Percentiles rank a stretch among this genome's conserved stretches.
These are phyloP conservation scores for Davidsoniella virescens DNA, from an alignment of 2,329 filamentous ascomycete genomes.

Conservation along the genomic window DNA sequence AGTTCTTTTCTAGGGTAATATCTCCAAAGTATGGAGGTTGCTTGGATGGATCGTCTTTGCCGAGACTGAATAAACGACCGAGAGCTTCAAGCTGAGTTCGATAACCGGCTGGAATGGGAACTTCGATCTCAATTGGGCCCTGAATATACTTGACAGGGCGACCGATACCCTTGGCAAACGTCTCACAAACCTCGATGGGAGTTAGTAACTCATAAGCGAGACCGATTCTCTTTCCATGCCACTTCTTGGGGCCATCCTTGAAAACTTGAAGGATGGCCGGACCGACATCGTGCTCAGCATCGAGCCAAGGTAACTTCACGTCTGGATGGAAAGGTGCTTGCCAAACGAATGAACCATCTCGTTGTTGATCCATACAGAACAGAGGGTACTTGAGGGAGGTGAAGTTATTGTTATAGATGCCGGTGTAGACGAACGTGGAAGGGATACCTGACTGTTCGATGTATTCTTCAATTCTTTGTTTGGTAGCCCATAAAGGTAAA, in stretches of 20 bases:
- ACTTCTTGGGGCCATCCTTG: constrained; percentile 78
- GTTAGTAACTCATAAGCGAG: constrained; percentile 82
- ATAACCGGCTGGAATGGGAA: constrained; percentile 77
- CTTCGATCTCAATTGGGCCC: constrained; percentile 66
- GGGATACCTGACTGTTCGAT: constrained; percentile 67
- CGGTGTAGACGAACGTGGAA: constrained; percentile 86
- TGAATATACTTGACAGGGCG: constrained; percentile 64
- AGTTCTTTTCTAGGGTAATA: constrained; percentile 38
- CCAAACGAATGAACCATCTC: constrained; percentile 80
- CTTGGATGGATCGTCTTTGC: constrained; percentile 33
- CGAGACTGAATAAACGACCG: constrained; percentile 40
- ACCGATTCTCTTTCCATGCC: constrained; percentile 64
- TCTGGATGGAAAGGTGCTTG: constrained; percentile 85
- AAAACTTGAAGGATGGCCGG: constrained; percentile 85
- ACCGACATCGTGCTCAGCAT: constrained; percentile 90
- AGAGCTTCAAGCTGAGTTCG: constrained; percentile 65
- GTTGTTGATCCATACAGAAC: constrained; percentile 83
- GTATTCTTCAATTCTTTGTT: constrained; percentile 87
- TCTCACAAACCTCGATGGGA: constrained; percentile 63
- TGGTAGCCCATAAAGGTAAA: constrained; percentile 78
- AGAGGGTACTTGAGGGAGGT: constrained; percentile 82
- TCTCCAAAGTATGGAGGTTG: constrained; percentile 51
- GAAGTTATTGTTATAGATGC: constrained; percentile 99
- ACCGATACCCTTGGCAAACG: constrained; percentile 63
- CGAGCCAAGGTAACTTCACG: constrained; percentile 80